Evolutionary conservation across 2,329 filamentous ascomycete species (phyloP), one percentile per base, ranked within the genome.

Genomic region (Fusarium anguioides): DNA sequence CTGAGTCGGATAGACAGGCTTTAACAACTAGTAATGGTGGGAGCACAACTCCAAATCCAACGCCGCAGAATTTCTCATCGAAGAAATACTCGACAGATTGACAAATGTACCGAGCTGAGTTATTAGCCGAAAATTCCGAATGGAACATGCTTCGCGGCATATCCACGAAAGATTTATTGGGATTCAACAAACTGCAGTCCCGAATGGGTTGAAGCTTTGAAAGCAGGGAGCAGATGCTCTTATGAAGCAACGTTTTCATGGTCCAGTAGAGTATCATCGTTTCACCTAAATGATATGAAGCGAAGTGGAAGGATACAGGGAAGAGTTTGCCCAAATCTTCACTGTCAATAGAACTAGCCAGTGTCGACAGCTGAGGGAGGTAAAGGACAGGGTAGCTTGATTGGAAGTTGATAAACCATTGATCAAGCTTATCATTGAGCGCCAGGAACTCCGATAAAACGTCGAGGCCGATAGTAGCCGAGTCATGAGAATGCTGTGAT

Each of bases 381-480:
- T 51, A 44, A 12, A 14, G 6, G 0, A 24, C 31, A 1, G 48
- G 48, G 4, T 44, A 44, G 0, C 4, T 20, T 4, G 21, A 7
- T 18, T 44, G 20, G 5, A 44, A 51, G 4, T 8, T 23, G 2
- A 11, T n/a, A 2, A 24, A 12, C 48, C 36, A 51, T 4, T 5
- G 2, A 0, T 4, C 14, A 5, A 51, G 18, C 3, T 29, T 3
- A 0, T 2, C 4, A 1, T 51, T 1, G 1, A 42, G 20, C 8
- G 1, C 8, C 5, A 42, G 2, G 1, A 41, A 8, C 3, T 1
- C 4, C 1, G 9, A 12, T 1, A 31, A 18, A 0, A 18, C 8
- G 8, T 10, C 0, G 1, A 48, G 4, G 8, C 9, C 14, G 3
- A 0, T 10, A 4, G 1, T 10, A 4, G 12, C 1, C 2, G 10